Percentiles rank a stretch among this genome's conserved stretches.
Evolutionary conservation across 805 yeast genomes (phyloP).

Genomic region (Yarrowia sp.): DNA sequence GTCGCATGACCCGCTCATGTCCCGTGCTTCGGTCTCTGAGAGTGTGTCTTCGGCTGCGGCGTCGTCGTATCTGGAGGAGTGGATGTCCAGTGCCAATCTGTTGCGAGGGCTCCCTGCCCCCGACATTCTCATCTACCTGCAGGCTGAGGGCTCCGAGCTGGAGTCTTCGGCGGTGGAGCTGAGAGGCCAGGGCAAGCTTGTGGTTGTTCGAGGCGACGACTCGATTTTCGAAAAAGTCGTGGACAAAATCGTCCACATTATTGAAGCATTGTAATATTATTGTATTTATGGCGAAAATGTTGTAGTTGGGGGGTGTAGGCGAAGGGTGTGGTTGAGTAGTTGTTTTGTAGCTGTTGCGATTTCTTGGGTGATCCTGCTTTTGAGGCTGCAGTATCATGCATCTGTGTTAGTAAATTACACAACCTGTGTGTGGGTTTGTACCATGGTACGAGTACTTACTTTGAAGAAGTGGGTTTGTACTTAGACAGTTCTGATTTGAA

Average conservation of each 20-base stretch:
- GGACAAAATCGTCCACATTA: conserved; percentile 28
- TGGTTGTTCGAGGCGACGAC: conserved; percentile 30
- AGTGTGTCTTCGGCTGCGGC: not conserved
- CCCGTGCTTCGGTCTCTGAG: not conserved
- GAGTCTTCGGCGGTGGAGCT: conserved; percentile 31
- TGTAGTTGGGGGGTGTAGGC: too few relatives aligned
- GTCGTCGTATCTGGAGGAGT: conserved; percentile 25
- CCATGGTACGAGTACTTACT: too few relatives aligned
- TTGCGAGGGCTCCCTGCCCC: conserved; percentile 33
- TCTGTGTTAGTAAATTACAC: too few relatives aligned
- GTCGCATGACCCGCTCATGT: not conserved
- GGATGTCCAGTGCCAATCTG: conserved; percentile 31
- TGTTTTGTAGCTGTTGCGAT: too few relatives aligned
- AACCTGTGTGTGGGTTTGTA: too few relatives aligned
- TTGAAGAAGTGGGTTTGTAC: too few relatives aligned
- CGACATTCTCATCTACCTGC: conserved; percentile 31
- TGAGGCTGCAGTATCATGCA: too few relatives aligned
- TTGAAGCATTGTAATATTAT: conserved; percentile 1
- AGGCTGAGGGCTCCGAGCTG: conserved; percentile 28
- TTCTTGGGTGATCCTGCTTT: too few relatives aligned
- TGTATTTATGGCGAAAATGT: not conserved
- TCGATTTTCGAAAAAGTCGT: conserved; percentile 29
- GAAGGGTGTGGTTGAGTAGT: too few relatives aligned
- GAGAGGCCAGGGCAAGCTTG: conserved; percentile 29
- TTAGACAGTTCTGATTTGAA: too few relatives aligned